Percentiles rank a stretch among this genome's conserved stretches.
Evolutionary conservation across 768 basidiomycete genomes (phyloP).

Genomic region (Mrakia hoshinonis): DNA sequence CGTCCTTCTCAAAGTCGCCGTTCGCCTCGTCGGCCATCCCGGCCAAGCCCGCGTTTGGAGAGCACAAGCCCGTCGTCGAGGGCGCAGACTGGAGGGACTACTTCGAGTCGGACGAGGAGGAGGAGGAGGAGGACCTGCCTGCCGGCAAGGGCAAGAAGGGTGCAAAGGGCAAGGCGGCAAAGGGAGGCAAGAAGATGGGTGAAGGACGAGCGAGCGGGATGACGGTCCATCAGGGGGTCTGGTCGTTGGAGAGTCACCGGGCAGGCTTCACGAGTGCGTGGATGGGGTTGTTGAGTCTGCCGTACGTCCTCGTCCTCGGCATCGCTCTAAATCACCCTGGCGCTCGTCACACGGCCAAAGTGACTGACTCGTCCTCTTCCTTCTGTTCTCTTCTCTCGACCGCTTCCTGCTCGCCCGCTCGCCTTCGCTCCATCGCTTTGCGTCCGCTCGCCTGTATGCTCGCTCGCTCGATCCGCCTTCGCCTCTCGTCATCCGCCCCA

Average conservation of each 20-base stretch:
- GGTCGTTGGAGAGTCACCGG: constrained; percentile 47
- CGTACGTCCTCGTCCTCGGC: too few species aligned
- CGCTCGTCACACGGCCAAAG: too few species aligned
- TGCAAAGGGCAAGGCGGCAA: constrained; percentile 41
- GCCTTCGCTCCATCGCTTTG: too few species aligned
- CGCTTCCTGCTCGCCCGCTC: too few species aligned
- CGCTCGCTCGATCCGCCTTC: too few species aligned
- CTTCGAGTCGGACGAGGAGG: constrained; percentile 46
- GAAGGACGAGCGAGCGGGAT: constrained; percentile 23
- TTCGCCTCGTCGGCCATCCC: neutral
- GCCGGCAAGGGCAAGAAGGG: constrained; percentile 26
- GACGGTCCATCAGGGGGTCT: constrained; percentile 24
- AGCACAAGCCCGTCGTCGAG: constrained; percentile 40
- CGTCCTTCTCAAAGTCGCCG: constrained; percentile 14
- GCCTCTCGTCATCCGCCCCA: too few species aligned
- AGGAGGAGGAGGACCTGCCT: neutral
- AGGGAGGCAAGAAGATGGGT: constrained; percentile 36
- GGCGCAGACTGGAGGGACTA: constrained; percentile 72
- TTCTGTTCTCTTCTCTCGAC: too few species aligned
- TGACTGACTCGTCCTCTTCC: too few species aligned
- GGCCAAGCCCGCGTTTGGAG: constrained; percentile 10
- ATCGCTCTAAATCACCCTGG: too few species aligned
- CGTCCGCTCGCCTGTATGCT: too few species aligned
- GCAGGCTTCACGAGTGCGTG: constrained; percentile 25
- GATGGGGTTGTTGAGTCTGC: constrained; percentile 26